These are phyloP conservation scores for Graphilbum fragrans DNA, from an alignment of 2,329 filamentous ascomycete species.

Conservation along the genomic window DNA sequence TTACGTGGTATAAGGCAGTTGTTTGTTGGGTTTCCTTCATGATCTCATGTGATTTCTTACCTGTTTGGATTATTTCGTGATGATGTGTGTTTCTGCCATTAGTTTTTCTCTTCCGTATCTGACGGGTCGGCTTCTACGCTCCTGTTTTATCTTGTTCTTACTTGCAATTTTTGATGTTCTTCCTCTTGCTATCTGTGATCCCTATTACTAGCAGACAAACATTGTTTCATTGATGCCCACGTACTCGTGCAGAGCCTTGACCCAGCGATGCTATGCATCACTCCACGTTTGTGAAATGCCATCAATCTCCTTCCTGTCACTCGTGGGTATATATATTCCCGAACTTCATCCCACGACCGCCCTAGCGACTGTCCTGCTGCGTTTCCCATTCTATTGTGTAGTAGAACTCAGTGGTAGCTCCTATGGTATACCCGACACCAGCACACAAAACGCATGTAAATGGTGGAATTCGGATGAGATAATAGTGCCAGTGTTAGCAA, in stretches of 20 bases:
- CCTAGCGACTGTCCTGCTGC: slow-evolving; percentile 45
- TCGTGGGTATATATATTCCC: slow-evolving; percentile 59
- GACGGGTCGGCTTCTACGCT: neutral
- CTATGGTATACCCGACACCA: slow-evolving; percentile 66
- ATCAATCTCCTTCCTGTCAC: slow-evolving; percentile 69
- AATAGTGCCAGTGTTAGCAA: too few relatives aligned
- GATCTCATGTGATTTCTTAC: too few relatives aligned
- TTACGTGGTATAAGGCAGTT: too few relatives aligned
- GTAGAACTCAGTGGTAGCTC: slow-evolving; percentile 58
- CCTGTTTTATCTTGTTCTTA: neutral
- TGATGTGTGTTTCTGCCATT: too few relatives aligned
- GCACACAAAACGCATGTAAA: slow-evolving; percentile 53
- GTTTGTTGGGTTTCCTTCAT: too few relatives aligned
- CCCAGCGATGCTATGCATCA: slow-evolving; percentile 64
- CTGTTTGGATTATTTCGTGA: too few relatives aligned
- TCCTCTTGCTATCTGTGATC: neutral
- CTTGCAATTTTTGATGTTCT: neutral
- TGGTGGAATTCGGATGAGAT: slow-evolving; percentile 55
- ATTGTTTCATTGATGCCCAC: slow-evolving; percentile 8
- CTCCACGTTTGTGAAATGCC: slow-evolving; percentile 66
- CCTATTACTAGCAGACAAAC: slow-evolving; percentile 1
- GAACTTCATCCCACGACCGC: too few relatives aligned
- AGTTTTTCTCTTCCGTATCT: neutral
- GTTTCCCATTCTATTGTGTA: too few relatives aligned
- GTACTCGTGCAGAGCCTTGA: slow-evolving; percentile 6